These are phyloP conservation scores for Pseudogymnoascus destructans DNA, from an alignment of 2,329 filamentous ascomycete genomes.

Conservation along the genomic window DNA sequence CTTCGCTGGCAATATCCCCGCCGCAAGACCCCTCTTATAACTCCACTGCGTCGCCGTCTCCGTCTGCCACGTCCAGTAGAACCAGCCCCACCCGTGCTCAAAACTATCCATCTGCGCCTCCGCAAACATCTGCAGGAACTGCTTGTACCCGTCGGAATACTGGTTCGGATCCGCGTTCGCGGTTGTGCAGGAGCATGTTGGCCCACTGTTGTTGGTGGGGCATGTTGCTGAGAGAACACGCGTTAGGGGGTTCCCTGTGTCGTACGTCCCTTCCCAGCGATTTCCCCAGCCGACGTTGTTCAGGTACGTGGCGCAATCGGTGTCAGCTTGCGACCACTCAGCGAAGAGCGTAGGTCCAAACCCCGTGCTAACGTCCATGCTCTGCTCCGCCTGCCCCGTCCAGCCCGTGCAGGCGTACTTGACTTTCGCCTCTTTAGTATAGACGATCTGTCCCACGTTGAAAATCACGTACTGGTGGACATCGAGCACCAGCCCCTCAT, in stretches of 20 bases:
- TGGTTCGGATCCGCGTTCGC: slow-evolving; percentile 60
- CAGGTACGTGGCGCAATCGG: slow-evolving; percentile 75
- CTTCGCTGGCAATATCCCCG: slow-evolving; percentile 66
- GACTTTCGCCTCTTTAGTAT: slow-evolving; percentile 71
- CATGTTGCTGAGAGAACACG: slow-evolving; percentile 60
- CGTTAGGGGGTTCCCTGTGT: slow-evolving; percentile 36
- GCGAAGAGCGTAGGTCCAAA: slow-evolving; percentile 92
- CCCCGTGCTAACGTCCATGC: slow-evolving; percentile 60
- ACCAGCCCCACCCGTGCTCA: slow-evolving; percentile 91
- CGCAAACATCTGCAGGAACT: slow-evolving; percentile 78
- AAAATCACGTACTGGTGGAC: slow-evolving; percentile 99
- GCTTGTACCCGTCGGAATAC: slow-evolving; percentile 66
- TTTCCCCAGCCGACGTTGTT: slow-evolving; percentile 84
- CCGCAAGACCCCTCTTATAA: slow-evolving; percentile 65
- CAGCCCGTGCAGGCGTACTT: slow-evolving; percentile 79
- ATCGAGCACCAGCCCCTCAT: slow-evolving; percentile 71
- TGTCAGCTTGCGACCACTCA: slow-evolving; percentile 96
- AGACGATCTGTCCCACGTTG: slow-evolving; percentile 74
- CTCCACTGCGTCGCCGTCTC: slow-evolving; percentile 84
- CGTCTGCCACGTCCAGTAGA: slow-evolving; percentile 98
- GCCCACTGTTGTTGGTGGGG: slow-evolving; percentile 42
- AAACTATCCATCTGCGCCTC: slow-evolving; percentile 94
- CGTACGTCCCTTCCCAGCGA: slow-evolving; percentile 79
- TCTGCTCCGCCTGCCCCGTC: slow-evolving; percentile 63
- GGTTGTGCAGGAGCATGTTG: slow-evolving; percentile 55